These are phyloP conservation scores for Thelonectria rubi DNA, from an alignment of 2,329 filamentous ascomycete species.

Conservation along the genomic window DNA sequence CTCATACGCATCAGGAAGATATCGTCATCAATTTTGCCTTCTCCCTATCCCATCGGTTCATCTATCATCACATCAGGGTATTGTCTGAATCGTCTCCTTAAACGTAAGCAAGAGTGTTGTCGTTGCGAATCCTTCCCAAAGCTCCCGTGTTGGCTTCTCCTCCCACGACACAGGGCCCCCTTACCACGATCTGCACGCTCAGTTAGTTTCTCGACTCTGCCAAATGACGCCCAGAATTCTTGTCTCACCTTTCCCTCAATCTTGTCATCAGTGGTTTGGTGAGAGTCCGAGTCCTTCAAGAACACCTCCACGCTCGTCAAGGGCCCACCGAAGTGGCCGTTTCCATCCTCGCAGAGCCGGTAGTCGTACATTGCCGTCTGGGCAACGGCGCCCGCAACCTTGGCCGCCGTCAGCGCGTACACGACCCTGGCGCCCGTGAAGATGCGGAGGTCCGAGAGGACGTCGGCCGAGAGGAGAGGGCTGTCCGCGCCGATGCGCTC, in stretches of 20 bases:
- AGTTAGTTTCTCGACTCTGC: conserved; percentile 22
- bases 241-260: conserved; percentile 69
- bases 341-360: conserved; percentile 58
- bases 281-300: conserved; percentile 68
- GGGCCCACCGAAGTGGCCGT: conserved; percentile 81
- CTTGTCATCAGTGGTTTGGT: conserved; percentile 71
- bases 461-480: conserved; percentile 71
- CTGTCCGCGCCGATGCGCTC: conserved; percentile 72
- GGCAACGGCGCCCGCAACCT: conserved; percentile 87
- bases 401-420: conserved; percentile 83
- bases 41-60: not conserved
- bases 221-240: too few relatives aligned
- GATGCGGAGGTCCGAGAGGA: conserved; percentile 82
- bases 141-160: conserved; percentile 71
- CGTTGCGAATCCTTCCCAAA: conserved; percentile 71
- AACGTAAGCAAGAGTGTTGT: conserved; percentile 74
- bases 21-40: conserved; percentile 3
- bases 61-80: conserved; percentile 10
- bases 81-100: conserved; percentile 36
- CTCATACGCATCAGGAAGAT: conserved; percentile 2
- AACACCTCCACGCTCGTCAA: conserved; percentile 82
- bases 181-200: conserved; percentile 69
- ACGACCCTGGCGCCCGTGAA: conserved; percentile 82
- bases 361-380: conserved; percentile 94
- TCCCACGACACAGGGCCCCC: conserved; percentile 77